Evolutionary conservation across 495 filamentous ascomycete genomes (phyloP), one percentile per base, ranked within the genome.

Genomic region (Aspergillus egyptiacus): DNA sequence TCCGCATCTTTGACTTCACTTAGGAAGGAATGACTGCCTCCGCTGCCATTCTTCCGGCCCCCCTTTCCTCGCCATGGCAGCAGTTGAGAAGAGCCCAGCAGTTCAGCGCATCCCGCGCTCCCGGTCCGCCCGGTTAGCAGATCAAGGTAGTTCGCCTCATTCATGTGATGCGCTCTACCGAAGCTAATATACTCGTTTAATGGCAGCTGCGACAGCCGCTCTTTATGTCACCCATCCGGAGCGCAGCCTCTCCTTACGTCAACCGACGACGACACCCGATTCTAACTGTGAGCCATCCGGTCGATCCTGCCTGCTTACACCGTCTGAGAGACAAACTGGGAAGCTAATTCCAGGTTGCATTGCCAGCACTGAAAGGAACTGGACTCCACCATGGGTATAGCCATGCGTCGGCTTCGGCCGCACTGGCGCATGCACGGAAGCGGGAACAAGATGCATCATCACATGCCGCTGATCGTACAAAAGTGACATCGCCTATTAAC

Each of bases 391-490:
- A 74, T 32, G 87, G 86, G 20, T 73, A 90, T 55, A 74, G 80
- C 39, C 74, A 77, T 45, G 79, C 82, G 24, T 87, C 86, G 34
- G 88, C 87, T 17, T 79, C 80, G 42, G 80, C 84, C 28, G 89
- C 87, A 34, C 70, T 93, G 3, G 86, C 87, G 20, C 85, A 87
- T 73, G 73, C 80, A 20, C 82, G 82, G 56, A 76, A 77, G 45
- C 84, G 78, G 54, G 62, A 79, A 28, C 78, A 78, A 14, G 61
- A 79, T 19, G 77, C 81, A 22, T 85, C 86, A 15, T 85, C 86
- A 13, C 67, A 81, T 35, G 86, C 84, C 10, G 81, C 83, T 56
- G 83, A 91, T 62, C 80, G 82, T 60, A 79, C 76, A 56, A 71
- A 73, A 64, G 70, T 80, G 36, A 70, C 75, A 18, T 73, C 77